Conservation (phyloP, 2,329 filamentous ascomycete genomes). For the Westerdykella sp. region DNA sequence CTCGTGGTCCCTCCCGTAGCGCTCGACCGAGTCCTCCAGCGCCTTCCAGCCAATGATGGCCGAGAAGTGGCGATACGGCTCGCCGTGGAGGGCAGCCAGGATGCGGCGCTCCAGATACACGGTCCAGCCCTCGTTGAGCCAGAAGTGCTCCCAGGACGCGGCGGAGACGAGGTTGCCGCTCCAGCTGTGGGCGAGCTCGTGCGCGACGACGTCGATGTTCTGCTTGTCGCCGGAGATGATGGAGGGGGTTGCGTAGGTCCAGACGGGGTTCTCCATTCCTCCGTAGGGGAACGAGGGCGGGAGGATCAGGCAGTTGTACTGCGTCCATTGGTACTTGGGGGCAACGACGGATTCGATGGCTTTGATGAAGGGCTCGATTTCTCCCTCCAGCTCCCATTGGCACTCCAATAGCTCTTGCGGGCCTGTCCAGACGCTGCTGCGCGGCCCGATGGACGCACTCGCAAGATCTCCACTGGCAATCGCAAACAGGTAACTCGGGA, state of each 20-base stretch:
- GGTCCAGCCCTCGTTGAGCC: conserved; percentile 78
- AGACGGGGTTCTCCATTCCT: conserved; percentile 87
- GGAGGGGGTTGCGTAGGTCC: conserved; percentile 91
- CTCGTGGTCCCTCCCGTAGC: conserved; percentile 76
- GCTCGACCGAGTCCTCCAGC: conserved; percentile 70
- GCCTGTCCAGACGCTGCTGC: conserved; percentile 77
- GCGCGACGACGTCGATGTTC: conserved; percentile 94
- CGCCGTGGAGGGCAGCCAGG: conserved; percentile 69
- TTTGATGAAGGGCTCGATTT: conserved; percentile 88
- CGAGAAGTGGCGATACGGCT: conserved; percentile 83
- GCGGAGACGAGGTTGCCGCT: conserved; percentile 80
- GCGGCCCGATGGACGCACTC: conserved; percentile 76
- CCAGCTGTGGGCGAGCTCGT: conserved; percentile 73
- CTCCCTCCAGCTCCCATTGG: conserved; percentile 84
- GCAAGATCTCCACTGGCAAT: conserved; percentile 78
- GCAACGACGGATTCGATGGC: conserved; percentile 75
- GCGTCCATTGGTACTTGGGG: conserved; percentile 78
- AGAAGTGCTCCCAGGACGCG: conserved; percentile 75
- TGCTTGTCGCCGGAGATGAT: conserved; percentile 78
- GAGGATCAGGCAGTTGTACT: conserved; percentile 88
- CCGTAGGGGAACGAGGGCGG: conserved; percentile 62
- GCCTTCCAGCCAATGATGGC: conserved; percentile 95
- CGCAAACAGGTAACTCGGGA: conserved; percentile 93
- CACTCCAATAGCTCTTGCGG: conserved; percentile 79
- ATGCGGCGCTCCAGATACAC: conserved; percentile 88